Base-by-base conservation (phyloP, 2,329 filamentous ascomycete species). In the Bertia moriformis region DNA sequence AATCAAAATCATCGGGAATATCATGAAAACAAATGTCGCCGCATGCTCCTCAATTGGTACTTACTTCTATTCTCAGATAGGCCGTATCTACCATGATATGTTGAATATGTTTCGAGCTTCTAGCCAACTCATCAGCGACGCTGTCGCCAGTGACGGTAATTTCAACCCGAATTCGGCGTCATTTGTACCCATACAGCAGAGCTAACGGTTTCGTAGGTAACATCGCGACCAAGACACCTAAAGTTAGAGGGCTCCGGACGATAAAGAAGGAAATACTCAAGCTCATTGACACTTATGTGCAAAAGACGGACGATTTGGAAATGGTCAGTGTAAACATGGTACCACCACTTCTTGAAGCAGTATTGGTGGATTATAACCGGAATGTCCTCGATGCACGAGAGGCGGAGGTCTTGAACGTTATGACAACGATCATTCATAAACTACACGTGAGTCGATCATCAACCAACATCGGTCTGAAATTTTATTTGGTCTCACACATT, bases 11-110 rank as follows among this genome's bases (percentile, higher is more conserved):
- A 88, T 98, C 45, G 91, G 91, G 48, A 98, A 98, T 62, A 95
- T 98, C 56, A 98, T 98, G 91, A 98, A 98, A 73, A 98, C 91
- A 1, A 98, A 98, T 51, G 91, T 98, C 3, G 89, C 93, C n/a
- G 91, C 91, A 24, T 98, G 91, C 59, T 85, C 84, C 24, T 96
- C 91, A 1, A 91, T 98, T 42, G 91, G 93, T 22, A 78, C 85
- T 39, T 98, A 96, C 62, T 98, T 98, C 60, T 95, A 94, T 54
- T 89, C 91, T 12, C 91, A 98, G 57, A 94, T 98, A 49, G 91
- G 89, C 30, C 82, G 87, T 41, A 96, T 98, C 49, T 98, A 96
- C 59, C 78, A 93, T 48, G 91, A 98, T 56, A 96, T 98, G 89
- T 67, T 98, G 41, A 89, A 91, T 52, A 98, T 98, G 93, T 98